Percentiles rank a stretch among this genome's conserved stretches.
These are phyloP conservation scores for Heterobasidion parviporum DNA, from an alignment of 1,284 basidiomycete species.

Conservation along the genomic window DNA sequence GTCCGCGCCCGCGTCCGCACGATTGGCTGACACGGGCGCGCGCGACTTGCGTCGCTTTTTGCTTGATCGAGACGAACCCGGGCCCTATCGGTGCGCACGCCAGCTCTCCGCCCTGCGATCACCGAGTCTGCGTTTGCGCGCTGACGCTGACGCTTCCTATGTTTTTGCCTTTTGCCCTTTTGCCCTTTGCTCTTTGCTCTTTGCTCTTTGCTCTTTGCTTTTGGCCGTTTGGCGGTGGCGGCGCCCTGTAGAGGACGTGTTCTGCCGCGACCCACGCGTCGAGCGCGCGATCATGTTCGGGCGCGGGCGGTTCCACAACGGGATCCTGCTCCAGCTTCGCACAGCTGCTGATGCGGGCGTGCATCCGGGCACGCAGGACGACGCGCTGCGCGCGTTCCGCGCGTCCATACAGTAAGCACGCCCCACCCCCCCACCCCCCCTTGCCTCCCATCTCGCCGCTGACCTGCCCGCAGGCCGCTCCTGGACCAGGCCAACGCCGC, in stretches of 20 bases:
- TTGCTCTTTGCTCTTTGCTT: too few relatives aligned
- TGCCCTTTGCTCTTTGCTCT: too few relatives aligned
- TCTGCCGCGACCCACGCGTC: conserved; percentile 17
- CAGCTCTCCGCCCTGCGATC: conserved; percentile 1
- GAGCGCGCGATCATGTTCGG: conserved; percentile 26
- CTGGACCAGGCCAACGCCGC: conserved; percentile 27
- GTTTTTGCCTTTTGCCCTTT: too few relatives aligned
- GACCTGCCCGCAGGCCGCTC: conserved; percentile 18
- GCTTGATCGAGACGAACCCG: conserved; percentile 25
- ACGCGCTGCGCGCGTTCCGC: conserved; percentile 14
- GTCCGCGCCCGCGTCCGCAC: not conserved
- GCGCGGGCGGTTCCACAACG: conserved; percentile 25
- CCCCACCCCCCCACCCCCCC: too few relatives aligned
- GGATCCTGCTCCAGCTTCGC: conserved; percentile 16
- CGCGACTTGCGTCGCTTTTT: not conserved
- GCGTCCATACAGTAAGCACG: conserved; percentile 21
- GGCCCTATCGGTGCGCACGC: conserved; percentile 22
- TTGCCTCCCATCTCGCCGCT: not conserved
- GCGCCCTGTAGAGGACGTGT: conserved; percentile 10
- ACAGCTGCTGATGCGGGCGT: conserved; percentile 22
- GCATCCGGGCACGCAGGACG: conserved; percentile 16
- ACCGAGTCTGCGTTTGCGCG: not conserved
- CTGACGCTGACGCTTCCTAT: not conserved
- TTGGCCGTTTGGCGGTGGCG: too few relatives aligned
- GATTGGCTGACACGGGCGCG: not conserved